These are phyloP conservation scores for Trichosporon faecale DNA, from an alignment of 1,284 basidiomycete species.

Conservation along the genomic window DNA sequence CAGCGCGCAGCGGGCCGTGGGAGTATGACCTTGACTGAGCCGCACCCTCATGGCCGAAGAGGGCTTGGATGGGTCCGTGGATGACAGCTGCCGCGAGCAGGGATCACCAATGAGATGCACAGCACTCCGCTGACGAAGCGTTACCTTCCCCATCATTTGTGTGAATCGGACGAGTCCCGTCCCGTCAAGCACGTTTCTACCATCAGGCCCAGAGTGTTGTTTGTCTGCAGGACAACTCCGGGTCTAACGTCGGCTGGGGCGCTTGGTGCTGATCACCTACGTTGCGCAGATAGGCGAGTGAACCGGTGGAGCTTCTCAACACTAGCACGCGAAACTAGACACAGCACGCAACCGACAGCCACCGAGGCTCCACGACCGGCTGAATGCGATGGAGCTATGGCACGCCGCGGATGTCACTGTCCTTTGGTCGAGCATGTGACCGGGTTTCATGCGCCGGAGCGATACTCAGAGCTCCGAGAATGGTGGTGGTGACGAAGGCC, in stretches of 20 bases:
- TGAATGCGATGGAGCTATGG: background rate
- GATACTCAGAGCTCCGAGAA: background rate
- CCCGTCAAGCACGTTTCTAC: background rate
- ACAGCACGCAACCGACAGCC: background rate
- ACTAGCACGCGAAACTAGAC: background rate
- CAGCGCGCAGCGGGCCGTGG: too few species aligned
- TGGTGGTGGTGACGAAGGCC: background rate
- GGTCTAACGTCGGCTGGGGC: background rate
- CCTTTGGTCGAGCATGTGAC: background rate
- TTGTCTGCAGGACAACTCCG: background rate
- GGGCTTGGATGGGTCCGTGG: background rate
- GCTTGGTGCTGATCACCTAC: background rate
- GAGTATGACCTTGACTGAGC: too few species aligned
- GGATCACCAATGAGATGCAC: background rate
- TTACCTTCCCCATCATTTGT: background rate
- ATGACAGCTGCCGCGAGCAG: background rate
- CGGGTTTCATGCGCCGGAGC: background rate
- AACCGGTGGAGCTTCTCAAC: background rate
- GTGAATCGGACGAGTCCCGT: background rate
- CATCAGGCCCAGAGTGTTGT: background rate
- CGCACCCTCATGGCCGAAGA: background rate
- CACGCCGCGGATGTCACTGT: background rate
- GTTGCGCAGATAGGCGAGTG: background rate
- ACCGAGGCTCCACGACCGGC: background rate
- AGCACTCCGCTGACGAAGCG: background rate